phyloP scores from a whole-genome alignment of 768 basidiomycete genomes.

The Austroboletus festivus region DNA sequence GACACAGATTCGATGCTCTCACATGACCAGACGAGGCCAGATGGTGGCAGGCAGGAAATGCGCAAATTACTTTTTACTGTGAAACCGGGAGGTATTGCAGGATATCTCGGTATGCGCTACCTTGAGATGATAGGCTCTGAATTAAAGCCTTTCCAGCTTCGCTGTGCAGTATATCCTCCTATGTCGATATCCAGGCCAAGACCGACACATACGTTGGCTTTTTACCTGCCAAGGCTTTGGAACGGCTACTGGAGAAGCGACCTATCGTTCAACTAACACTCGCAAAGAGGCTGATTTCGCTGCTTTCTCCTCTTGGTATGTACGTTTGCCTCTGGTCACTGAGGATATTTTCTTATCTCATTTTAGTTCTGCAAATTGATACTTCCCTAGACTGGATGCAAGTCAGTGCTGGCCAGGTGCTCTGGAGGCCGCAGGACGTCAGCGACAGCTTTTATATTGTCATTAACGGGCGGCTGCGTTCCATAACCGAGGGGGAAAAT shows the following conservation, averaged over 20 bases:
- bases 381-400: conserved; percentile 98
- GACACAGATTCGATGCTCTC: conserved; percentile 40
- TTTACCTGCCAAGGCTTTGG: conserved; percentile 82
- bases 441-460: conserved; percentile 99
- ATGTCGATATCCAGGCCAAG: conserved; percentile 95
- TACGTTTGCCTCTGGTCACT: neutral
- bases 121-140: neutral
- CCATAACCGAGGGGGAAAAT: conserved; percentile 75
- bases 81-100: conserved; percentile 96
- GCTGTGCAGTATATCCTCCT: conserved; percentile 86
- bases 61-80: conserved; percentile 87
- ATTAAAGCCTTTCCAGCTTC: conserved; percentile 53
- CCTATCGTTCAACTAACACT: conserved; percentile 95
- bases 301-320: conserved; percentile 88
- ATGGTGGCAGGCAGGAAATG: conserved; percentile 31
- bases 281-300: conserved; percentile 92
- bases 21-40: conserved; percentile 29
- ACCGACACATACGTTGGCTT: conserved; percentile 99
- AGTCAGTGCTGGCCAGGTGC: conserved; percentile 89
- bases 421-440: conserved; percentile 86
- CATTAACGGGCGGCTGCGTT: conserved; percentile 92
- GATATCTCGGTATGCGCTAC: conserved; percentile 72
- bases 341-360: conserved; percentile 6
- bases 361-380: conserved; percentile 89
- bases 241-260: conserved; percentile 85